Conservation (phyloP, 345 rosid genomes). For the Citrus hindsii region DNA sequence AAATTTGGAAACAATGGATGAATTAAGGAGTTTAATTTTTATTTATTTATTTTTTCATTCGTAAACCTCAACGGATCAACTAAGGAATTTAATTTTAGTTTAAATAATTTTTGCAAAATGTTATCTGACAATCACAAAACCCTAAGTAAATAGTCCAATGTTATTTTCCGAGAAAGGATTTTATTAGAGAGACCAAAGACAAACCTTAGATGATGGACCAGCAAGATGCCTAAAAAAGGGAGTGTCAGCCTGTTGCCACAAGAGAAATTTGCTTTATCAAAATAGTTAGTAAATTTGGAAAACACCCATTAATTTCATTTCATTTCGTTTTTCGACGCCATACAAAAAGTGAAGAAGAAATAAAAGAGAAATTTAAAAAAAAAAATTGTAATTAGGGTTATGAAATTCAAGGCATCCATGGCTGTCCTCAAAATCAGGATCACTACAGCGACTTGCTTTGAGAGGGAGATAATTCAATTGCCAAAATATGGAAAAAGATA, state of each 20-base stretch:
- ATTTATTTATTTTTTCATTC: no score
- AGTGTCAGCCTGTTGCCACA: not conserved
- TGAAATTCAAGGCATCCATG: slow-evolving; percentile 20
- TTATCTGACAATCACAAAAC: no score
- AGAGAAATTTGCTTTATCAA: not conserved
- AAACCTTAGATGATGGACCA: no score
- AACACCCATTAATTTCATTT: slow-evolving; percentile 18
- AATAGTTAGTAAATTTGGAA: not conserved
- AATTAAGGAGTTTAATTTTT: no score
- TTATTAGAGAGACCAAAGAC: no score
- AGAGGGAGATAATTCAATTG: slow-evolving; percentile 9
- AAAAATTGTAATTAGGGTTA: not conserved
- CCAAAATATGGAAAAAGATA: slow-evolving; percentile 15
- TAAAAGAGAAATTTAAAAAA: not conserved
- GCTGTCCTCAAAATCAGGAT: slow-evolving; percentile 11
- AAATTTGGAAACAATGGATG: not conserved
- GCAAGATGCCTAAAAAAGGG: not conserved
- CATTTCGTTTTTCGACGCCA: not conserved
- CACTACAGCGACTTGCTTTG: not conserved
- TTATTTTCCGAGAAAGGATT: no score
- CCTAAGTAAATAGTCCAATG: no score
- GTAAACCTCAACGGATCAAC: no score
- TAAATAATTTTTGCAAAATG: no score
- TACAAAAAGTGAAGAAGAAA: not conserved
- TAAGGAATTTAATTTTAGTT: no score